These are phyloP conservation scores for Ceratocystis huliohia DNA, from an alignment of 2,329 filamentous ascomycete species.

Conservation along the genomic window DNA sequence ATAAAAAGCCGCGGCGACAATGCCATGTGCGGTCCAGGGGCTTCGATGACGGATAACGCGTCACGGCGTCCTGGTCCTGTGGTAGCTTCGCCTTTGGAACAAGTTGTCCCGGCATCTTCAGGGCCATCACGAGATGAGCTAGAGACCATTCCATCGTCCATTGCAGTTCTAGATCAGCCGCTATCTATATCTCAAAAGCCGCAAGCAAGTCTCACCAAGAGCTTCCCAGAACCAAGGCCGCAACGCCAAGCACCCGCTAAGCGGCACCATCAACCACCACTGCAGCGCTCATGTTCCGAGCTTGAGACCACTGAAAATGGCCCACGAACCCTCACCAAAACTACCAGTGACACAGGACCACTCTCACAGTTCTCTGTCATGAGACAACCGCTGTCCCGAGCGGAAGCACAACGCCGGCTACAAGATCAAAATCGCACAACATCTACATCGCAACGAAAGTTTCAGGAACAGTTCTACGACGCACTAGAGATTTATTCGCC, in stretches of 20 bases:
- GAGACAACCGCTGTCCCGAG: slow-evolving; percentile 22
- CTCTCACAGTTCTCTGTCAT: background rate
- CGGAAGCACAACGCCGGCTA: slow-evolving; percentile 26
- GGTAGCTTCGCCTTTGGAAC: background rate
- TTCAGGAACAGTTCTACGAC: slow-evolving; percentile 24
- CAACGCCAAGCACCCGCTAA: background rate
- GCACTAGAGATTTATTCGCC: slow-evolving; percentile 42
- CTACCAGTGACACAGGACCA: slow-evolving; percentile 16
- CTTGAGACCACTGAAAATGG: background rate
- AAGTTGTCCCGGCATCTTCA: background rate
- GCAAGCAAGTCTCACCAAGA: background rate
- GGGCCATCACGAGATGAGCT: background rate
- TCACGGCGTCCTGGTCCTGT: background rate
- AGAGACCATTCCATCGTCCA: slow-evolving; percentile 3
- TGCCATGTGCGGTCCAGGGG: background rate
- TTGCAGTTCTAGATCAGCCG: background rate
- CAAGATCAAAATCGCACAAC: slow-evolving; percentile 13
- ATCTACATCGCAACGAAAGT: slow-evolving; percentile 21
- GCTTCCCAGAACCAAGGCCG: background rate
- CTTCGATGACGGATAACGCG: background rate
- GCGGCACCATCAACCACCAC: background rate
- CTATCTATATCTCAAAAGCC: too few relatives aligned
- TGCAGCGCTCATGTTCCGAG: background rate
- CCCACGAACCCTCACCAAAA: slow-evolving; percentile 18
- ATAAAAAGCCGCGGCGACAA: background rate